phyloP scores from a whole-genome alignment of 768 basidiomycete genomes.

The Mrakia frigida region DNA sequence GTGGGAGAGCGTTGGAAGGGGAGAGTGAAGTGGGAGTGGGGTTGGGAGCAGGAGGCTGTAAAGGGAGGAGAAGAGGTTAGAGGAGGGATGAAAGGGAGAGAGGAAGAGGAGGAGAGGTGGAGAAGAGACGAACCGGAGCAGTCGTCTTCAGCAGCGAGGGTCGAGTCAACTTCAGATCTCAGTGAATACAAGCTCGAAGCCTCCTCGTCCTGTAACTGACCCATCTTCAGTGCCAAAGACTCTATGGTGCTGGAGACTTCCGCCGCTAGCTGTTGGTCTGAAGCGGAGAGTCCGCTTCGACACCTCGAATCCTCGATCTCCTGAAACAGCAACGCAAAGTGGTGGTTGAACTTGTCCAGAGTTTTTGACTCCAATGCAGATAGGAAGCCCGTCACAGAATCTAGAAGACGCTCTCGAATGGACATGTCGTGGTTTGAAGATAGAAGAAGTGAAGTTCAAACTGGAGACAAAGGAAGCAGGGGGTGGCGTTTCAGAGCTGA shows the following conservation, averaged over 20 bases:
- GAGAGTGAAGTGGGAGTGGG: not conserved
- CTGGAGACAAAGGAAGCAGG: not conserved
- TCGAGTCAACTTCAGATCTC: no score
- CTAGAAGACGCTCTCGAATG: not conserved
- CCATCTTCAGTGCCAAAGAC: no score
- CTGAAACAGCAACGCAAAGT: not conserved
- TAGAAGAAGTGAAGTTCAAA: not conserved
- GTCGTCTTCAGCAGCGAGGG: not conserved
- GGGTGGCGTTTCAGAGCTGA: no score
- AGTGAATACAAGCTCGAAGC: no score
- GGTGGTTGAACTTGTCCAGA: not conserved
- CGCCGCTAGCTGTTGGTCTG: no score
- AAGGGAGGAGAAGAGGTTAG: not conserved
- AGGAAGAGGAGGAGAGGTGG: not conserved
- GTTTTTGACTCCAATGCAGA: not conserved
- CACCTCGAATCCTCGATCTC: not conserved
- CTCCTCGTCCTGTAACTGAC: no score
- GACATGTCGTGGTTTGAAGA: conserved; percentile 13
- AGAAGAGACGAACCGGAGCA: not conserved
- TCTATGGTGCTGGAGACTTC: no score
- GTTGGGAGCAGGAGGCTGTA: conserved; percentile 8
- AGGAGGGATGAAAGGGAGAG: not conserved
- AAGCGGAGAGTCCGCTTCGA: no score
- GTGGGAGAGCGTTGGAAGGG: conserved; percentile 3
- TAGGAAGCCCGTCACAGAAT: not conserved